Evolutionary conservation across 2,329 filamentous ascomycete genomes (phyloP), one percentile per base, ranked within the genome.

Genomic region (Alternaria postmessia): DNA sequence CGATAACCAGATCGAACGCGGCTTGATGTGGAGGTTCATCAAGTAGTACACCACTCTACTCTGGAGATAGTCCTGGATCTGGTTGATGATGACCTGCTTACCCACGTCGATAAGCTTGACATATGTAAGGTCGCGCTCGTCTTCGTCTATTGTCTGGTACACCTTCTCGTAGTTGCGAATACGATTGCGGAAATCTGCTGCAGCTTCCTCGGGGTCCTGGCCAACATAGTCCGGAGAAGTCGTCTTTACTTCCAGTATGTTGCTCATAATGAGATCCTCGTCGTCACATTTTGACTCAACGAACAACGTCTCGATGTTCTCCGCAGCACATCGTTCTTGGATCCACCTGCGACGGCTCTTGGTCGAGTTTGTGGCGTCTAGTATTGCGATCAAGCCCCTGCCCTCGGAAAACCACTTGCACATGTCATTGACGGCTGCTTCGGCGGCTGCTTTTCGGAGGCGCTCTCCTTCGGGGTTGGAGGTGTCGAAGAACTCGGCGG

Each of bases 151-250:
- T 1, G 93, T 94, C 81, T 96, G 88, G 80, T 99, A 99, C 28
- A 96, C 91, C 80, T 95, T 95, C 80, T 99, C 95, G 80, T 99
- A 99, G 80, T 97, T 97, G 73, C 91, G 89, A 75, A 99, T 99
- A 64, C 95, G 90, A 74, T 96, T 91, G 64, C 93, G 89, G 81
- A 99, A 99, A 79, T 99, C 95, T 58, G 89, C 86, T 11, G 94
- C 95, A 4, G 95, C 95, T 61, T 88, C 84, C 78, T 99, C 95
- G 1, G 95, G 95, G 75, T 99, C 95, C 78, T 97, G 93, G 56
- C 94, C 95, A 59, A 89, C 84, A 78, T 99, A 99, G 80, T 99
- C 95, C 2, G 95, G 95, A 57, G 92, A 96, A 26, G 93, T 96
- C 2, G 93, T 94, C 85, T 99, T 99, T 74, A 99, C 95, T 76